Conservation (phyloP, 2,329 filamentous ascomycete genomes). For the Aspergillus transmontanensis region DNA sequence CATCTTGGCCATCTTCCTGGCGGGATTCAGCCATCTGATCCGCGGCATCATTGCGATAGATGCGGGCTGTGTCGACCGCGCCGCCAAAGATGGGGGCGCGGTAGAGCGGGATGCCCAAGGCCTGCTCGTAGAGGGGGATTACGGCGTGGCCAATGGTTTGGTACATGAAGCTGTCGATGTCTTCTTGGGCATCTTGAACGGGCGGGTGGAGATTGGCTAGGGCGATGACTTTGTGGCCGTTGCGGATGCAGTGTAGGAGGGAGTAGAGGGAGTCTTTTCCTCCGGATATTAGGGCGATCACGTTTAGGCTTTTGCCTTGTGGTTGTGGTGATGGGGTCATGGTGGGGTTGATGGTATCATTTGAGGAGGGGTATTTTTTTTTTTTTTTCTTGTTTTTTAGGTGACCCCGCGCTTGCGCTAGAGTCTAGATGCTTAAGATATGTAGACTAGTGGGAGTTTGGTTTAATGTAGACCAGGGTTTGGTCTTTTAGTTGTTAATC, state of each 20-base stretch:
- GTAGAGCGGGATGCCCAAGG: slow-evolving; percentile 81
- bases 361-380: neutral
- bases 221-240: slow-evolving; percentile 83
- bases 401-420: neutral
- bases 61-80: slow-evolving; percentile 69
- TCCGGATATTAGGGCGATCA: slow-evolving; percentile 91
- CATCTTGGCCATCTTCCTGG: slow-evolving; percentile 68
- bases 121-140: slow-evolving; percentile 79
- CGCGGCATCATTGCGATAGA: slow-evolving; percentile 59
- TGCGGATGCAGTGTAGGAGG: slow-evolving; percentile 81
- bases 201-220: slow-evolving; percentile 83
- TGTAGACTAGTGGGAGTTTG: neutral
- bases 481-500: neutral
- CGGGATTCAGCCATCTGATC: slow-evolving; percentile 16
- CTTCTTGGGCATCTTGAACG: slow-evolving; percentile 42
- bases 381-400: neutral
- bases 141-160: slow-evolving; percentile 91
- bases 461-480: neutral
- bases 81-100: slow-evolving; percentile 73
- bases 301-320: slow-evolving; percentile 57
- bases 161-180: slow-evolving; percentile 99
- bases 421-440: neutral
- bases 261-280: slow-evolving; percentile 98
- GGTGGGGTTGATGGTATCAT: slow-evolving; percentile 13
- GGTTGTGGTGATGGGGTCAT: slow-evolving; percentile 45